Evolutionary conservation across 805 yeast genomes (phyloP).

Genomic region (Metschnikowia amazonensis): DNA sequence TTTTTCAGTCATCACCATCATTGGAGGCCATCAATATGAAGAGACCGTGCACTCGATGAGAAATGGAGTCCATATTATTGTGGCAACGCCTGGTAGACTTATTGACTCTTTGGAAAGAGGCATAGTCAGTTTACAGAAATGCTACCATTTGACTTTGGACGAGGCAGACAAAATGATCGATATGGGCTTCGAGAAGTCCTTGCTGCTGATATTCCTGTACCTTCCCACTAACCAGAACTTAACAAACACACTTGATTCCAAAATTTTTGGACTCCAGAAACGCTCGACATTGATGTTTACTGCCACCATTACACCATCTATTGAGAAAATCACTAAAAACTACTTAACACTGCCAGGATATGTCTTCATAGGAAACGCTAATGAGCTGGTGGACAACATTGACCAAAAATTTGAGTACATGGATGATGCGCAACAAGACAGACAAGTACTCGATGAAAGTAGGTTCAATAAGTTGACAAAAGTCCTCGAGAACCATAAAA

Average conservation of each 20-base stretch:
- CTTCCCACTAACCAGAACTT: constrained; percentile 43
- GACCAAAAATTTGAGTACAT: constrained; percentile 56
- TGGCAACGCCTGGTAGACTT: constrained; percentile 93
- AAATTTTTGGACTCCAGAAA: constrained; percentile 34
- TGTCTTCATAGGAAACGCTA: constrained; percentile 64
- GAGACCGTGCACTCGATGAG: constrained; percentile 59
- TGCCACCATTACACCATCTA: constrained; percentile 81
- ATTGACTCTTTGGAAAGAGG: constrained; percentile 74
- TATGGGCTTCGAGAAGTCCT: constrained; percentile 85
- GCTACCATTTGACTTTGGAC: constrained; percentile 74
- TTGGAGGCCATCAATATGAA: constrained; percentile 88
- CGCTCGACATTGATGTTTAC: constrained; percentile 86
- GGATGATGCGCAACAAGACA: constrained; percentile 31
- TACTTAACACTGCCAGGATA: constrained; percentile 61
- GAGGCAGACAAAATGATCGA: constrained; percentile 97
- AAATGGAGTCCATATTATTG: constrained; percentile 70
- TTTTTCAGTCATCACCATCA: constrained; percentile 57
- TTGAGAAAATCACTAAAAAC: constrained; percentile 61
- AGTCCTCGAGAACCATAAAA: constrained; percentile 44
- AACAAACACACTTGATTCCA: constrained; percentile 25
- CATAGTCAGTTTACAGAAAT: constrained; percentile 54
- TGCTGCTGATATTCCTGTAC: constrained; percentile 53
- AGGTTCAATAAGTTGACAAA: constrained; percentile 43
- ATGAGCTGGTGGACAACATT: constrained; percentile 64
- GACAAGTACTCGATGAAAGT: constrained; percentile 23